Evolutionary conservation across 2,329 filamentous ascomycete species (phyloP).

Genomic region (Lecanosticta acicola): DNA sequence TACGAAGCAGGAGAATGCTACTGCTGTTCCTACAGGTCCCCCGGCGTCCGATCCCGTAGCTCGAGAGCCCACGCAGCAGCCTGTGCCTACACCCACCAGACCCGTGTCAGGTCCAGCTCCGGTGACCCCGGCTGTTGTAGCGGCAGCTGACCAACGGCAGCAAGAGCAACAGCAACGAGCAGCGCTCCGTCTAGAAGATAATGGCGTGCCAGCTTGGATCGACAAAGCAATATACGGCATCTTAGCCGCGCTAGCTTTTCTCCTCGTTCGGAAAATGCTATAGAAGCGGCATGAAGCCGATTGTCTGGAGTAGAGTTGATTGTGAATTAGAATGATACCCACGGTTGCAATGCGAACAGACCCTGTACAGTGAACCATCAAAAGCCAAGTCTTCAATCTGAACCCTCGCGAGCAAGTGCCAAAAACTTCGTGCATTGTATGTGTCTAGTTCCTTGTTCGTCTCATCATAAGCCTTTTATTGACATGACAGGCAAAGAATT

Average conservation of each 20-base stretch:
- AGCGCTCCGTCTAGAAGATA: slow-evolving; percentile 34
- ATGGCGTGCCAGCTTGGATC: slow-evolving; percentile 65
- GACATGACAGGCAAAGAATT: neutral
- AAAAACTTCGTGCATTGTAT: neutral
- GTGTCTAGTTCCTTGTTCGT: no score
- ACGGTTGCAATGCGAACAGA: neutral
- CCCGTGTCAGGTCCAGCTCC: slow-evolving; percentile 12
- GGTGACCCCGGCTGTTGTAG: slow-evolving; percentile 6
- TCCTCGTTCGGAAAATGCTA: slow-evolving; percentile 47
- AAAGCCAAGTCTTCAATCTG: no score
- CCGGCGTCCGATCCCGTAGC: neutral
- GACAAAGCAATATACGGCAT: slow-evolving; percentile 74
- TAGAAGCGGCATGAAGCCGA: neutral
- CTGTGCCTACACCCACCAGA: slow-evolving; percentile 2
- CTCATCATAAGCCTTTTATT: neutral
- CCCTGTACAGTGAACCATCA: no score
- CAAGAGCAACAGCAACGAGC: slow-evolving; percentile 13
- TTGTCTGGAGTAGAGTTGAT: neutral
- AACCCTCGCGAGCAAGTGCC: no score
- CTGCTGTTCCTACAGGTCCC: slow-evolving; percentile 5
- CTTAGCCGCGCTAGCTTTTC: slow-evolving; percentile 61
- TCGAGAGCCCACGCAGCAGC: neutral
- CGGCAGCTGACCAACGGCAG: slow-evolving; percentile 9
- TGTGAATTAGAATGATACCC: slow-evolving; percentile 2
- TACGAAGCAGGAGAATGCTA: neutral